These are phyloP conservation scores for Camellia lanceoleosa DNA, from an alignment of 148 eudicot genomes.

Conservation along the genomic window DNA sequence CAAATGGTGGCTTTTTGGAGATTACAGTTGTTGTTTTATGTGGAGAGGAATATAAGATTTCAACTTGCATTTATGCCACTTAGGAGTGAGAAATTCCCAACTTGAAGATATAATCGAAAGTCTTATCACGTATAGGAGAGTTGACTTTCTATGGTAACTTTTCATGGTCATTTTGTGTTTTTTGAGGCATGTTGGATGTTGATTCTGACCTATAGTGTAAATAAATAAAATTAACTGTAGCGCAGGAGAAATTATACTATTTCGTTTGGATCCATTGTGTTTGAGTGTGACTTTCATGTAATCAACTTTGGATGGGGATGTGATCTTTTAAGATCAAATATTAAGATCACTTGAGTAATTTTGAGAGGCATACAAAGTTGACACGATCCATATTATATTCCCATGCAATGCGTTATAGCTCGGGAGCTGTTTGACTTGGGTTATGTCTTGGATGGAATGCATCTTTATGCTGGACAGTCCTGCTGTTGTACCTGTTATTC, in stretches of 20 bases:
- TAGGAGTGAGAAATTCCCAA: not conserved
- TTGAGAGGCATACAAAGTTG: not conserved
- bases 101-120: constrained; percentile 3
- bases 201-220: not conserved
- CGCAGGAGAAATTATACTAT: not conserved
- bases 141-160: not conserved
- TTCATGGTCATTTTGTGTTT: constrained; percentile 3
- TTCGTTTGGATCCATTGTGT: not conserved
- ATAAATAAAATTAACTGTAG: not conserved
- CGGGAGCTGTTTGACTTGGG: constrained; percentile 9
- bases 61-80: not conserved
- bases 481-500: not conserved
- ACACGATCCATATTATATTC: not conserved
- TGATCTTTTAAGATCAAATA: not conserved
- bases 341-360: not conserved
- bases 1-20: constrained; percentile 1
- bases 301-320: not conserved
- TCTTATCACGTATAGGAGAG: not conserved
- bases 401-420: not conserved
- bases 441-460: not conserved
- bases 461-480: not conserved
- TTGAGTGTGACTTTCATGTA: not conserved
- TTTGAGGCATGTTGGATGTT: constrained; percentile 8
- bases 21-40: not conserved
- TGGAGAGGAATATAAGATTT: not conserved